These are phyloP conservation scores for Odontarrhena argentea DNA, from an alignment of 345 rosid species.

Conservation along the genomic window DNA sequence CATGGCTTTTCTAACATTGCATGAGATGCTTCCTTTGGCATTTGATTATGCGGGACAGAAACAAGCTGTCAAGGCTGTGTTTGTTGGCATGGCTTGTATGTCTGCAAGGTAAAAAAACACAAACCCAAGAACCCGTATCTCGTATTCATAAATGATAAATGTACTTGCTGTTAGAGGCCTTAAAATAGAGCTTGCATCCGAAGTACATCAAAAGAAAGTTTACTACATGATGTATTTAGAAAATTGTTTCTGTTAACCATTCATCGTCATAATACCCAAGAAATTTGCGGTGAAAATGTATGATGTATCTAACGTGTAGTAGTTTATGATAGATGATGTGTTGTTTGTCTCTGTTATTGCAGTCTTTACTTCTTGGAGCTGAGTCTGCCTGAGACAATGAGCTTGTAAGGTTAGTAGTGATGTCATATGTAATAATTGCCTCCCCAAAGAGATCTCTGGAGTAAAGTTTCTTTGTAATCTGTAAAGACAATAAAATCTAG, in stretches of 20 bases:
- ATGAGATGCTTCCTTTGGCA: constrained; percentile 97
- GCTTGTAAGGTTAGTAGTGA: constrained; percentile 43
- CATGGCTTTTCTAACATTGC: constrained; percentile 97
- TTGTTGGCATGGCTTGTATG: constrained; percentile 98
- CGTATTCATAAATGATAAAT: neutral
- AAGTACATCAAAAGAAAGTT: neutral
- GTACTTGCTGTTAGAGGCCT: neutral
- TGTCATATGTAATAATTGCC: constrained; percentile 35
- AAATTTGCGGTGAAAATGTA: neutral
- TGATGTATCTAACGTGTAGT: neutral
- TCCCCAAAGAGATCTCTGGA: constrained; percentile 26
- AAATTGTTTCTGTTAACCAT: neutral
- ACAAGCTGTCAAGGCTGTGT: constrained; percentile 96
- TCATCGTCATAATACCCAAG: neutral
- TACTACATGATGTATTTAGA: neutral
- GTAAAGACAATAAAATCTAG: constrained; percentile 33
- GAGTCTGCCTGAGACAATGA: constrained; percentile 75
- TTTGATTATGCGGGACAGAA: constrained; percentile 98
- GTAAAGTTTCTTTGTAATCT: constrained; percentile 30
- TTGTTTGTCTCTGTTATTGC: constrained; percentile 39
- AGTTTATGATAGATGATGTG: constrained; percentile 20
- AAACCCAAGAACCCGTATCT: constrained; percentile 4
- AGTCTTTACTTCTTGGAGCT: constrained; percentile 84
- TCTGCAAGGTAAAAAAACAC: constrained; percentile 76
- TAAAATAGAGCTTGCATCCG: constrained; percentile 15